Base-by-base conservation (phyloP, 2,329 filamentous ascomycete species). In the Pseudodiploospora longispora region DNA sequence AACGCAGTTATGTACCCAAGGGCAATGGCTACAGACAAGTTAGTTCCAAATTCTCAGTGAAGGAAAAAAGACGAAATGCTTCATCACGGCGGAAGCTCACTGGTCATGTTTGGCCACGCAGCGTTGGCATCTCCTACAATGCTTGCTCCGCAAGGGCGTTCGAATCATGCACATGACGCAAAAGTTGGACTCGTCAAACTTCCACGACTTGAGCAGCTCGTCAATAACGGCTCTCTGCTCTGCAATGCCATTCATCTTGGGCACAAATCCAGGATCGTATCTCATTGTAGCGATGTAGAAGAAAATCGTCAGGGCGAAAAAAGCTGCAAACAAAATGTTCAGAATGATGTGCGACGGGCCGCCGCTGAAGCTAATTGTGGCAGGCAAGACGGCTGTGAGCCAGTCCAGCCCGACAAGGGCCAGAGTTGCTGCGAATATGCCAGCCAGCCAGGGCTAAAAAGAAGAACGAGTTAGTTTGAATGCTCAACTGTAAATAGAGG, bases 31-130 rank as follows among this genome's bases (percentile, higher is more conserved):
- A 12, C n/a, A 2, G 30, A 12, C 8, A 10, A 5, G 43, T 65
- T 55, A 61, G 60, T 50, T 48, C 41, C 29, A 12, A 40, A 28
- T 6, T 12, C 32, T 9, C 9, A 34, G 12, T 12, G 32, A 12
- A 3, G 30, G 9, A 6, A 5, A 6, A 6, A 12, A 27, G n/a
- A 10, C 10, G 6, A 19, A 19, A 19, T 19, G 19, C 19, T 19
- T 19, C 19, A 19, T 19, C 19, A 19, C 19, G 6, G 8, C 6
- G 7, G 7, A 27, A 19, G 52, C 87, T 75, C 68, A 94, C 88
- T 98, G 93, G 60, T 98, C 93, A 67, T 95, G 88, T 65, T 94
- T 95, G 43, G 91, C 89, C 43, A 98, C 87, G 62, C 93, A 98
- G 51, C 91, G 85, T 56, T 85, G 81, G 62, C 93, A 98, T 49